These are phyloP conservation scores for Gillenia trifoliata DNA, from an alignment of 306 rosid genomes.

Conservation along the genomic window DNA sequence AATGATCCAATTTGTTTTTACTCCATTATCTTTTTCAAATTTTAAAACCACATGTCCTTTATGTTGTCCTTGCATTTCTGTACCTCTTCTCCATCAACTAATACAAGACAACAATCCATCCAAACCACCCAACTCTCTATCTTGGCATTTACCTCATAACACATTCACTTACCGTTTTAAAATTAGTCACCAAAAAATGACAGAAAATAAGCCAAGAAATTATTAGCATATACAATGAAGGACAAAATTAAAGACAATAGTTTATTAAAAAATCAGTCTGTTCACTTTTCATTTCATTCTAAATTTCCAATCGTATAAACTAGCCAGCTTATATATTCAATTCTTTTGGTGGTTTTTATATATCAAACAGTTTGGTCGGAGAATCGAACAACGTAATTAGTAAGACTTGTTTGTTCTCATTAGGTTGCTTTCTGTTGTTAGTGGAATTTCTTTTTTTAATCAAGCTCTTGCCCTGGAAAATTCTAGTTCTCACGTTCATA, in stretches of 20 bases:
- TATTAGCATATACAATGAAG: not conserved
- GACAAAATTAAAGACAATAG: not conserved
- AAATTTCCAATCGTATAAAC: not conserved
- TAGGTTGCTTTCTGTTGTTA: constrained; percentile 6
- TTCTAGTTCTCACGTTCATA: constrained; percentile 9
- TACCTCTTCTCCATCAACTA: not conserved
- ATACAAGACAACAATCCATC: constrained; percentile 3
- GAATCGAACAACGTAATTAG: constrained; percentile 28
- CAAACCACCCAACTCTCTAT: not conserved
- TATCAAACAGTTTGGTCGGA: constrained; percentile 4
- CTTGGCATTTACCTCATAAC: constrained; percentile 6
- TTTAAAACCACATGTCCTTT: not conserved
- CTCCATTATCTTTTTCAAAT: not conserved
- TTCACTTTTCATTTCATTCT: constrained; percentile 1
- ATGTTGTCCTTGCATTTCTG: not conserved
- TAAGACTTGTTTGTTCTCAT: constrained; percentile 13
- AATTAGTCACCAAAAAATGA: constrained; percentile 4
- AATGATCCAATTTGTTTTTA: not conserved
- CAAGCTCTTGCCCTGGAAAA: not conserved
- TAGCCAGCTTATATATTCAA: not conserved
- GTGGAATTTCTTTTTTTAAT: constrained; percentile 17
- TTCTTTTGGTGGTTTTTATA: constrained; percentile 2
- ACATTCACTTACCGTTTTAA: not conserved
- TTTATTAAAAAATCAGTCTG: not conserved
- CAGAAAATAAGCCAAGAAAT: constrained; percentile 1